phyloP scores from a whole-genome alignment of 2,329 filamentous ascomycete genomes.

The Colletotrichum brevisporum region DNA sequence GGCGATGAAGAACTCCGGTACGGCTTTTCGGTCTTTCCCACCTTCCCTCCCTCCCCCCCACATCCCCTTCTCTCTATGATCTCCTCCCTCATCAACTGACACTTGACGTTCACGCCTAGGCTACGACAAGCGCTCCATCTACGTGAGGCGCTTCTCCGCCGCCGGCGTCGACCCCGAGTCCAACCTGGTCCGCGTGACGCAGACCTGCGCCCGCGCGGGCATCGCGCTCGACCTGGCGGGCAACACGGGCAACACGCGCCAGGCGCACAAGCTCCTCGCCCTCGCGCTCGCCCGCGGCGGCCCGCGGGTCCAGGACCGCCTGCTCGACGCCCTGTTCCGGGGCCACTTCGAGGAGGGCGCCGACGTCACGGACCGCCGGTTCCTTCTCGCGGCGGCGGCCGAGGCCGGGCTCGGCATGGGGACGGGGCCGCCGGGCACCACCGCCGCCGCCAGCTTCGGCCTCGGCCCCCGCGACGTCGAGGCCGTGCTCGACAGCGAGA shows the following conservation, averaged over 20 bases:
- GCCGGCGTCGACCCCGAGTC: constrained; percentile 42
- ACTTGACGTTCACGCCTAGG: constrained; percentile 40
- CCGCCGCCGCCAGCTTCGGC: too few relatives aligned
- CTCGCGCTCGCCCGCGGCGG: constrained; percentile 50
- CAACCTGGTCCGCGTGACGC: constrained; percentile 50
- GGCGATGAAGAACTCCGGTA: constrained; percentile 48
- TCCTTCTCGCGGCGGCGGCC: constrained; percentile 54
- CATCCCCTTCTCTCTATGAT: too few relatives aligned
- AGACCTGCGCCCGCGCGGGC: constrained; percentile 51
- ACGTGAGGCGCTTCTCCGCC: constrained; percentile 41
- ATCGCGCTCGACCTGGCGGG: constrained; percentile 57
- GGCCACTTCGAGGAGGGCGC: constrained; percentile 58
- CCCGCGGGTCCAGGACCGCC: constrained; percentile 53
- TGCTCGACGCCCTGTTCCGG: constrained; percentile 58
- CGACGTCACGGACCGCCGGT: constrained; percentile 58
- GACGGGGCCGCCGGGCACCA: too few relatives aligned
- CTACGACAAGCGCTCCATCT: constrained; percentile 55
- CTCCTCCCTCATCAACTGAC: neutral
- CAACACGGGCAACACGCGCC: constrained; percentile 59
- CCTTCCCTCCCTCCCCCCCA: neutral
- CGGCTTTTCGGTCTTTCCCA: neutral
- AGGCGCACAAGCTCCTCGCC: constrained; percentile 63
- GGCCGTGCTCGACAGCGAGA: constrained; percentile 46
- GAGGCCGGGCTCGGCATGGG: constrained; percentile 47
- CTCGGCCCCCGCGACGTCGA: constrained; percentile 40